Base-by-base conservation (phyloP, 2,329 filamentous ascomycete genomes). In the Lachnellula suecica region DNA sequence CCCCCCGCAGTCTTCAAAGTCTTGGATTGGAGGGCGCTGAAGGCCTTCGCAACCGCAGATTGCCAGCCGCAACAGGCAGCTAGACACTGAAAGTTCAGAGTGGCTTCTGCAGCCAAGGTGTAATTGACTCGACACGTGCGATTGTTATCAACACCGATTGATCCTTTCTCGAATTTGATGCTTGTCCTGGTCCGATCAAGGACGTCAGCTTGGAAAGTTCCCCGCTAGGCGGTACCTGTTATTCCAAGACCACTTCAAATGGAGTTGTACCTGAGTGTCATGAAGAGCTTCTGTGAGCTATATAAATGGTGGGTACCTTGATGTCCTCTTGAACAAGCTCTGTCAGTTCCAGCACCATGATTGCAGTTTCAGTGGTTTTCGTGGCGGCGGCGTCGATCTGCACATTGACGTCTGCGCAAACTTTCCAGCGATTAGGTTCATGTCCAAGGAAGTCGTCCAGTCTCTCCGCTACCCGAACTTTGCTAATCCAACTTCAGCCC, bases 361-460 rank as follows among this genome's bases (percentile, higher is more conserved):
- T 63, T 57, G 58, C 61, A 22, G 50, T 59, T 37, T 61, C 57
- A 7, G 58, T 56, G 53, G 45, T 61, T 53, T 60, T 66, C 23
- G 60, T 70, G 60, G 68, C 59, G n/a, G 53, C 68, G 47, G 68
- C 68, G 23, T 68, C 67, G 34, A 60, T 73, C 47, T 65, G 74
- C 41, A 65, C 67, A 48, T 77, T 73, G 56, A 60, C 60, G 59
- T 72, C 74, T 35, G 80, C 76, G 27, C 81, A 84, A 72, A 83
- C 79, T 27, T 84, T 75, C 70, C 81, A 81, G 68, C 74, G 82
- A 46, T 73, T 84, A 17, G 82, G 82, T 56, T 77, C 77, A 23
- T 85, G 82, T 65, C 80, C 80, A 9, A 59, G 58, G 56, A 48
- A 42, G 58, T 51, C 23, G 8, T 29, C 35, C n/a, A 2, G 44